Percentiles rank a stretch among this genome's conserved stretches.
Conservation (phyloP, 2,329 filamentous ascomycete species). For the Escovopsis weberi region DNA sequence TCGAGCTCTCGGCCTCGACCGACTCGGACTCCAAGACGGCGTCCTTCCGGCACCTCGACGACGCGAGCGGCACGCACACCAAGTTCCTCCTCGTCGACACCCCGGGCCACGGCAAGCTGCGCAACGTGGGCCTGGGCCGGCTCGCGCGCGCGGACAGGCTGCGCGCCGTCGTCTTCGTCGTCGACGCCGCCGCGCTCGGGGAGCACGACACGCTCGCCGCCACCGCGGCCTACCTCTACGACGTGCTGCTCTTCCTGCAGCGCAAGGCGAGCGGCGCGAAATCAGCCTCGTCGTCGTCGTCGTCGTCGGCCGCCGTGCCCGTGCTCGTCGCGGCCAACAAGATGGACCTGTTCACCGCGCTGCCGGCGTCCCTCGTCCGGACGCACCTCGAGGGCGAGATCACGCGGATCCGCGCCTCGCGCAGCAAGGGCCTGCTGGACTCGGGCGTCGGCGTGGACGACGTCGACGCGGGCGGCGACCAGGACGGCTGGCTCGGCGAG, state of each 20-base stretch:
- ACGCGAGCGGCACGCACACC: conserved; percentile 40
- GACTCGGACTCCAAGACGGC: conserved; percentile 22
- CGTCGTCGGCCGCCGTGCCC: conserved; percentile 32
- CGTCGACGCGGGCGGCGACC: conserved; percentile 49
- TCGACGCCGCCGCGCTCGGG: conserved; percentile 64
- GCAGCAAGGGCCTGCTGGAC: conserved; percentile 69
- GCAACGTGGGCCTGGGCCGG: conserved; percentile 47
- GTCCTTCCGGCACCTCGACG: conserved; percentile 43
- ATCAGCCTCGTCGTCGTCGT: no score
- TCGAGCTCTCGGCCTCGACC: conserved; percentile 41
- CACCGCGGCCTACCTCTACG: conserved; percentile 75
- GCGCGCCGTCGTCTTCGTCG: conserved; percentile 66
- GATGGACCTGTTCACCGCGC: conserved; percentile 83
- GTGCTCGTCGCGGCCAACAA: conserved; percentile 89
- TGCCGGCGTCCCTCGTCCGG: conserved; percentile 65
- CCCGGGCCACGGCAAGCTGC: conserved; percentile 89
- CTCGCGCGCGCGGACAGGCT: conserved; percentile 35
- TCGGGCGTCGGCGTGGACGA: conserved; percentile 59
- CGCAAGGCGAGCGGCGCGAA: conserved; percentile 39
- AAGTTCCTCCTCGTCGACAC: conserved; percentile 75
- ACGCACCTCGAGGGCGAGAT: conserved; percentile 68
- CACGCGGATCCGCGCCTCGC: conserved; percentile 58
- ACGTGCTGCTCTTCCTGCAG: conserved; percentile 72
- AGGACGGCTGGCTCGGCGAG: conserved; percentile 73
- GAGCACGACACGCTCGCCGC: conserved; percentile 49